phyloP scores from a whole-genome alignment of 208 protist species.

The Trypanosoma boissoni region DNA sequence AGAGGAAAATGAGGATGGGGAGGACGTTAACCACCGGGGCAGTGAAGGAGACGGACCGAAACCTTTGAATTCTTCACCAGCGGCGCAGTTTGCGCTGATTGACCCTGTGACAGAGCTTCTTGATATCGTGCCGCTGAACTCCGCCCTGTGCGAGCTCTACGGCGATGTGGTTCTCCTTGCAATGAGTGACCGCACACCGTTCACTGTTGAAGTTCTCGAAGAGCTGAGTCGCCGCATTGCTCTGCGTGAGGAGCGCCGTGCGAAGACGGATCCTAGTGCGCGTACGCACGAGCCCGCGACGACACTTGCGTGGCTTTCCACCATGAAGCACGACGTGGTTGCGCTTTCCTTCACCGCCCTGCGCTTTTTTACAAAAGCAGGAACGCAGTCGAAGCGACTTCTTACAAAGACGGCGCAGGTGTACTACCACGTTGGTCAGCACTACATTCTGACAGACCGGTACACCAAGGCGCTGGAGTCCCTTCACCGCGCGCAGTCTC shows the following conservation, averaged over 20 bases:
- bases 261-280: too few species aligned
- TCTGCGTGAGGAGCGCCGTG: slow-evolving; percentile 23
- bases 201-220: slow-evolving; percentile 51
- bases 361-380: slow-evolving; percentile 59
- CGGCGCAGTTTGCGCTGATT: slow-evolving; percentile 24
- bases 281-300: slow-evolving; percentile 11
- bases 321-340: slow-evolving; percentile 49
- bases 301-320: slow-evolving; percentile 55
- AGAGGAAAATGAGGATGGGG: too few species aligned
- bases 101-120: slow-evolving; percentile 43
- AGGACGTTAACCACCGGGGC: too few species aligned
- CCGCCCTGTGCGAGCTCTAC: slow-evolving; percentile 65
- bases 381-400: slow-evolving; percentile 39
- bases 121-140: slow-evolving; percentile 34
- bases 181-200: slow-evolving; percentile 59
- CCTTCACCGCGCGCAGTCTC: slow-evolving; percentile 56
- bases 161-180: slow-evolving; percentile 66
- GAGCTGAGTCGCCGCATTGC: slow-evolving; percentile 47
- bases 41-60: too few species aligned
- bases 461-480: slow-evolving; percentile 84
- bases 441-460: slow-evolving; percentile 54
- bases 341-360: slow-evolving; percentile 74
- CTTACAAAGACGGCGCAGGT: slow-evolving; percentile 62
- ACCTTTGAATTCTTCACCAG: too few species aligned
- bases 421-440: slow-evolving; percentile 64